Percentiles rank a stretch among this genome's conserved stretches.
Evolutionary conservation across 345 rosid species (phyloP).

Genomic region (Conringia planisiliqua): DNA sequence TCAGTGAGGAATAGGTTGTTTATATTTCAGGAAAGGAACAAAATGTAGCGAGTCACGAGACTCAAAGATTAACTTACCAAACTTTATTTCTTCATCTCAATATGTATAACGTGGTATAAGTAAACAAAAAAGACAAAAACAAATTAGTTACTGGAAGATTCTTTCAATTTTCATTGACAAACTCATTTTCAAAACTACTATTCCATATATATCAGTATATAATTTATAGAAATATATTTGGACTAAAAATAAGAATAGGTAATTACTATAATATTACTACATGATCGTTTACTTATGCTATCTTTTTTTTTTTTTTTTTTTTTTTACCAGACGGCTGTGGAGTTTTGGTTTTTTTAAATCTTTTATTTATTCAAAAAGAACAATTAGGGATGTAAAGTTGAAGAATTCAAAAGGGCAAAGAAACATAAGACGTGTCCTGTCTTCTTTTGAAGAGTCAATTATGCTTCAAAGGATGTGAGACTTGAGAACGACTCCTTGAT

Average conservation of each 20-base stretch:
- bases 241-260: too few species aligned
- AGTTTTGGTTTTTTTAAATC: not conserved
- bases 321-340: not conserved
- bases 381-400: not conserved
- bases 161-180: not conserved
- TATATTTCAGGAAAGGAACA: not conserved
- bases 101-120: not conserved
- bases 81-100: not conserved
- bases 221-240: too few species aligned
- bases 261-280: not conserved
- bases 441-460: conserved; percentile 26
- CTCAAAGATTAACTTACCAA: not conserved
- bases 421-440: conserved; percentile 21
- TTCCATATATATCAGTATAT: not conserved
- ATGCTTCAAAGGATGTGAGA: conserved; percentile 12
- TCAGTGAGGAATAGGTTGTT: not conserved
- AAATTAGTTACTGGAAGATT: not conserved
- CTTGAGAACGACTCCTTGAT: conserved; percentile 5
- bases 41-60: not conserved
- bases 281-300: not conserved
- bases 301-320: not conserved
- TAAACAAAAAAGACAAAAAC: not conserved
- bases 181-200: not conserved
- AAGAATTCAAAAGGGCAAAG: conserved; percentile 17
- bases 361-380: not conserved